Evolutionary conservation across 805 yeast genomes (phyloP), one percentile per base, ranked within the genome.

Genomic region (Grigorovia transvaalensis): DNA sequence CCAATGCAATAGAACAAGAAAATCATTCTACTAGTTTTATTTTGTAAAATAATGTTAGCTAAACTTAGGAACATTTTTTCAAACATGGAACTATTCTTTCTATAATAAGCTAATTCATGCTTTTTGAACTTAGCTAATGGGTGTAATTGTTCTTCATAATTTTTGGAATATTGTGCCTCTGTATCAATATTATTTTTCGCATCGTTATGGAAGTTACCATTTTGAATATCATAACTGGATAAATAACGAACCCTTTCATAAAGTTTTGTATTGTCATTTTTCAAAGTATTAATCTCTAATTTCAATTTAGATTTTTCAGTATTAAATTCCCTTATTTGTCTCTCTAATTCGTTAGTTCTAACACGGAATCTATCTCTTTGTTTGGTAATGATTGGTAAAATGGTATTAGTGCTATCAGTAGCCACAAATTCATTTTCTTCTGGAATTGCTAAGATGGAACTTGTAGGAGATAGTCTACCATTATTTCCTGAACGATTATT

Each of bases 361-460:
- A 79, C 77, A 60, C 95, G 81, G 73, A 90, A 89, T 56, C 99
- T 74, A 67, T 91, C 99, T 65, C 99, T 81, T 71, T 91, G 99
- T 63, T 91, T 90, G 13, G 96, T 89, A 30, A 93, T 80, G 50
- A 91, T 88, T 1, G 95, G 95, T 49, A 91, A 68, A 30, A 90
- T 79, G 4, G 81, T 76, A 12, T 73, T 62, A 50, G 77, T 79
- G 8, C 56, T 58, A 17, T 56, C 50, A 23, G 51, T 50, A 2
- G 56, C 27, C 45, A 60, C 51, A 9, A 55, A 51, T 58, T 59
- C 61, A 54, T 60, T 47, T 51, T 58, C 77, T 62, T 58, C 81
- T 62, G 58, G 68, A 11, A 69, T 65, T 27, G 80, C 79, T 5
- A 75, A 74, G 48, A 74, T 74, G 1, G 81, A 77, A 17, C 79